Conservation (phyloP, 495 filamentous ascomycete genomes). For the Xylaria palmicola region DNA sequence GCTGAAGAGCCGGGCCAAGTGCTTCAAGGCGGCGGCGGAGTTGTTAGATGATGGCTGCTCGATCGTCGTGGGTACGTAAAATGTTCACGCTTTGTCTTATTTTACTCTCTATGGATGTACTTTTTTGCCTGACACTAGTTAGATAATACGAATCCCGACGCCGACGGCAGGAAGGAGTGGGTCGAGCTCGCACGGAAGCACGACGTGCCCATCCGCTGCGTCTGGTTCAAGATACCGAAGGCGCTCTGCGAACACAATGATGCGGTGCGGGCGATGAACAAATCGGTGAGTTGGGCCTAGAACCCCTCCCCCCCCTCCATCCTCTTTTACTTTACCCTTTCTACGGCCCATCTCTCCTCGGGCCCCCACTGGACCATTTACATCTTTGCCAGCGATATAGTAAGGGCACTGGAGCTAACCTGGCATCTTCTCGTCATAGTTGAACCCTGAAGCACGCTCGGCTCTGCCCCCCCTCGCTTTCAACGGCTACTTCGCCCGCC, state of each 20-base stretch:
- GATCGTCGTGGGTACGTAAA: conserved; percentile 73
- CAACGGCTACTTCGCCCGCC: conserved; percentile 65
- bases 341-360: not conserved
- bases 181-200: conserved; percentile 67
- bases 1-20: conserved; percentile 77
- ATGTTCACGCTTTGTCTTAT: conserved; percentile 14
- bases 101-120: not conserved
- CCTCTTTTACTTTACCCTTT: conserved; percentile 8
- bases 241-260: conserved; percentile 88
- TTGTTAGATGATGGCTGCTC: conserved; percentile 62
- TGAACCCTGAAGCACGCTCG: conserved; percentile 79
- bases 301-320: conserved; percentile 7
- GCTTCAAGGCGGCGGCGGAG: conserved; percentile 72
- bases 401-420: not conserved
- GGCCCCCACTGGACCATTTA: not conserved
- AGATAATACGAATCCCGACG: conserved; percentile 94
- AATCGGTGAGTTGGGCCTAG: conserved; percentile 37
- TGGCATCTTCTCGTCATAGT: conserved; percentile 33
- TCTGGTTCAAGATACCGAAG: conserved; percentile 74
- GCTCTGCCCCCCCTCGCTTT: conserved; percentile 80
- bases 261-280: conserved; percentile 73
- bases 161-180: conserved; percentile 73
- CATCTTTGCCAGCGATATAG: not conserved
- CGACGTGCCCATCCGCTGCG: conserved; percentile 74
- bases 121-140: not conserved